Evolutionary conservation across 2,329 filamentous ascomycete genomes (phyloP).

Genomic region (Huntiella omanensis): DNA sequence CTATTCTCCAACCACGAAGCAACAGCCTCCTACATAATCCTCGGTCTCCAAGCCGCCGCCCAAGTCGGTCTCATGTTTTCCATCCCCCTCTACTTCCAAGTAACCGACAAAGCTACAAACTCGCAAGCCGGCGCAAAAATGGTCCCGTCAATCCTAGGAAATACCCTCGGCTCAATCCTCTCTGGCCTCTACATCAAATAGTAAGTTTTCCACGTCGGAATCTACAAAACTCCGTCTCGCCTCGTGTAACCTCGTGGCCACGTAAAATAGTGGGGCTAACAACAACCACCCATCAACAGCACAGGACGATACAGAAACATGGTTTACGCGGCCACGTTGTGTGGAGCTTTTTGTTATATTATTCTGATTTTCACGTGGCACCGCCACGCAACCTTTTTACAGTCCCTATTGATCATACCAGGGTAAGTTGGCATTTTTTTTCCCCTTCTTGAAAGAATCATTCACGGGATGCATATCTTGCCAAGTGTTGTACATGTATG

Average conservation of each 20-base stretch:
- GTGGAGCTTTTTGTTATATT: slow-evolving; percentile 30
- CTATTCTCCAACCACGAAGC: slow-evolving; percentile 33
- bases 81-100: slow-evolving; percentile 51
- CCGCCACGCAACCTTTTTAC: slow-evolving; percentile 33
- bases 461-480: background rate
- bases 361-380: slow-evolving; percentile 39
- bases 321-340: slow-evolving; percentile 29
- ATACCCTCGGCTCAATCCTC: slow-evolving; percentile 42
- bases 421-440: background rate
- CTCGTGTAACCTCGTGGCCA: background rate
- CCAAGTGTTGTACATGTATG: too few species aligned
- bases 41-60: slow-evolving; percentile 32
- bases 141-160: slow-evolving; percentile 48
- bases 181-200: slow-evolving; percentile 37
- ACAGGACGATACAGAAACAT: slow-evolving; percentile 42
- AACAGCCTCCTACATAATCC: slow-evolving; percentile 32
- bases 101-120: slow-evolving; percentile 36
- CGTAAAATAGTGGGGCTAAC: too few species aligned
- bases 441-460: too few species aligned
- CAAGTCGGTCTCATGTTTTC: slow-evolving; percentile 38
- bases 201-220: slow-evolving; percentile 13
- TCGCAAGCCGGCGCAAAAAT: slow-evolving; percentile 41
- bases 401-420: slow-evolving; percentile 41
- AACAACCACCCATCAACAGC: slow-evolving; percentile 15
- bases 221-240: background rate